phyloP scores from a whole-genome alignment of 805 yeast genomes.

The Candida suzukii region DNA sequence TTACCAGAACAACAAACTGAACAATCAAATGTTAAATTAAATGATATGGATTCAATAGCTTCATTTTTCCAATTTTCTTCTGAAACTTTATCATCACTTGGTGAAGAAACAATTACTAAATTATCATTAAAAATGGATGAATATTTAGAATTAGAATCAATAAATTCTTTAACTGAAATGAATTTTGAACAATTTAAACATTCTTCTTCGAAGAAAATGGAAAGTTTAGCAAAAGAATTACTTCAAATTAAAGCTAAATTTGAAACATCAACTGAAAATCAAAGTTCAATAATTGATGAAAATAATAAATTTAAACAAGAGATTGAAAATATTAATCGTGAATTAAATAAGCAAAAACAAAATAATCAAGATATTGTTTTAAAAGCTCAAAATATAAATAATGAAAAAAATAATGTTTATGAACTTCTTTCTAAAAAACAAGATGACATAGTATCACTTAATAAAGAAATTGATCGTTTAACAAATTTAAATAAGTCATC shows the following conservation, averaged over 20 bases:
- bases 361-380: conserved; percentile 6
- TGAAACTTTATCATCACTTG: conserved; percentile 14
- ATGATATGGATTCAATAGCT: conserved; percentile 16
- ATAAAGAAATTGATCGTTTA: conserved; percentile 30
- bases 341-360: conserved; percentile 3
- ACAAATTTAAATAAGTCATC: conserved; percentile 34
- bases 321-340: conserved; percentile 5
- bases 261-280: conserved; percentile 13
- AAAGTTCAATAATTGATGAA: conserved; percentile 12
- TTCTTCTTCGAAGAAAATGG: conserved; percentile 24
- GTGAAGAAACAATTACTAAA: conserved; percentile 15
- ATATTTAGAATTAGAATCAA: conserved; percentile 29
- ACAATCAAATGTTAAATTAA: not conserved
- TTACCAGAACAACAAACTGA: too few relatives aligned
- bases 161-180: conserved; percentile 28
- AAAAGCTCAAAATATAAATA: conserved; percentile 11
- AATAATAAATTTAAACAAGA: conserved; percentile 3
- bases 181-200: conserved; percentile 34
- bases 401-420: conserved; percentile 24
- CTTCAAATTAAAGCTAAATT: conserved; percentile 11
- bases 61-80: conserved; percentile 27
- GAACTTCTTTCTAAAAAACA: conserved; percentile 31
- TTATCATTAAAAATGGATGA: conserved; percentile 26
- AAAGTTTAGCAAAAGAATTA: conserved; percentile 22
- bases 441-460: conserved; percentile 21